Evolutionary conservation across 176 grass and related monocot species (phyloP).

Genomic region (Melocanna baccifera): DNA sequence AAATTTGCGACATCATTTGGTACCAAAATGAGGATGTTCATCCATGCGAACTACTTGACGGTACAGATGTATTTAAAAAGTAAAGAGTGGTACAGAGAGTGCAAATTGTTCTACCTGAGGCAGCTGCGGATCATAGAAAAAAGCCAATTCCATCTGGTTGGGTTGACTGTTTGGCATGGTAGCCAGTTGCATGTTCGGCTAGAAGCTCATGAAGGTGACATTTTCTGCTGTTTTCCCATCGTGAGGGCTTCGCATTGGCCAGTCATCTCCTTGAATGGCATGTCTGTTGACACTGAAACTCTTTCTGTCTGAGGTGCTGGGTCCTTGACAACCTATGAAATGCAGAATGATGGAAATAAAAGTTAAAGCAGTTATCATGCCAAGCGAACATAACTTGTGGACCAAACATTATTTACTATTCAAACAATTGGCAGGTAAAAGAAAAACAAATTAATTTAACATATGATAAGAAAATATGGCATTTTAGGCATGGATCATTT

Average conservation of each 20-base stretch:
- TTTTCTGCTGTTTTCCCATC: constrained; percentile 83
- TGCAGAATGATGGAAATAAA: neutral
- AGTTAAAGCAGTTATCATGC: constrained; percentile 6
- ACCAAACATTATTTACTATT: neutral
- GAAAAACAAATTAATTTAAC: neutral
- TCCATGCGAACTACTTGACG: neutral
- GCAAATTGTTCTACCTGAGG: constrained; percentile 37
- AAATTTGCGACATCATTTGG: neutral
- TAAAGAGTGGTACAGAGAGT: neutral
- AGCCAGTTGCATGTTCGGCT: constrained; percentile 28
- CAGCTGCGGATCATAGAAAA: constrained; percentile 25
- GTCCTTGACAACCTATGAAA: constrained; percentile 49
- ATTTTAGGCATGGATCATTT: neutral
- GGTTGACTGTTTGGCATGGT: constrained; percentile 20
- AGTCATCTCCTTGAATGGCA: constrained; percentile 72
- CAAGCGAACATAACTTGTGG: neutral
- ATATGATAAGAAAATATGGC: neutral
- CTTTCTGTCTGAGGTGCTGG: constrained; percentile 35
- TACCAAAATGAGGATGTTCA: neutral
- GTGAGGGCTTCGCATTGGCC: constrained; percentile 77
- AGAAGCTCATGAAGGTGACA: constrained; percentile 74
- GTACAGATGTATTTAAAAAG: neutral
- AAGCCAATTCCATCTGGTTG: constrained; percentile 30
- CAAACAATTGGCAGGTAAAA: neutral
- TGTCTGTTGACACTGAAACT: constrained; percentile 43